phyloP scores from a whole-genome alignment of 2,329 filamentous ascomycete species.

The Trematosphaeria pertusa region DNA sequence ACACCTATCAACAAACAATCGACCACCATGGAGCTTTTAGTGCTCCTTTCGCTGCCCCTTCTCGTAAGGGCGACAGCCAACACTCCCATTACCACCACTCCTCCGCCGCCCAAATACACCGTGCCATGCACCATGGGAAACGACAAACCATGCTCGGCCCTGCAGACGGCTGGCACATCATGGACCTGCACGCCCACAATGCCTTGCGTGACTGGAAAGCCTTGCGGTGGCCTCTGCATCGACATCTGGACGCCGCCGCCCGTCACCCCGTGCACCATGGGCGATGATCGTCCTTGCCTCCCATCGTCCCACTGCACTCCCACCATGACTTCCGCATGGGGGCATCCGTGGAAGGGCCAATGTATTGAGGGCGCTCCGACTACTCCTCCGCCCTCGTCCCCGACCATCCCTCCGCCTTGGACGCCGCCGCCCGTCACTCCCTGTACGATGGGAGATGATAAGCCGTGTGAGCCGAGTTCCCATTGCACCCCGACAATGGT shows the following conservation, averaged over 20 bases:
- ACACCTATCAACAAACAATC: background rate
- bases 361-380: slow-evolving; percentile 11
- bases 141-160: slow-evolving; percentile 13
- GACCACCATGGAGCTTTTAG: background rate
- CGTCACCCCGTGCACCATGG: slow-evolving; percentile 11
- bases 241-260: slow-evolving; percentile 2
- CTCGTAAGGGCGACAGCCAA: background rate
- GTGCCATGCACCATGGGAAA: slow-evolving; percentile 16
- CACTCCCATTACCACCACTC: background rate
- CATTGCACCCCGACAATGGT: slow-evolving; percentile 17
- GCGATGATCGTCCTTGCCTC: slow-evolving; percentile 15
- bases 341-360: slow-evolving; percentile 11
- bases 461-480: slow-evolving; percentile 6
- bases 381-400: background rate
- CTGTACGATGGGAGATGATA: slow-evolving; percentile 16
- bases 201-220: slow-evolving; percentile 2
- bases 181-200: slow-evolving; percentile 15
- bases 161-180: too few relatives aligned
- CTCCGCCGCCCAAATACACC: slow-evolving; percentile 6
- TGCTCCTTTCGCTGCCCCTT: background rate
- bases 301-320: slow-evolving; percentile 13
- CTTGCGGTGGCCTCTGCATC: slow-evolving; percentile 14
- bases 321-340: slow-evolving; percentile 11
- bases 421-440: slow-evolving; percentile 4
- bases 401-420: too few relatives aligned